Conservation (phyloP, 1,284 basidiomycete species). For the Sporisorium graminicola region DNA sequence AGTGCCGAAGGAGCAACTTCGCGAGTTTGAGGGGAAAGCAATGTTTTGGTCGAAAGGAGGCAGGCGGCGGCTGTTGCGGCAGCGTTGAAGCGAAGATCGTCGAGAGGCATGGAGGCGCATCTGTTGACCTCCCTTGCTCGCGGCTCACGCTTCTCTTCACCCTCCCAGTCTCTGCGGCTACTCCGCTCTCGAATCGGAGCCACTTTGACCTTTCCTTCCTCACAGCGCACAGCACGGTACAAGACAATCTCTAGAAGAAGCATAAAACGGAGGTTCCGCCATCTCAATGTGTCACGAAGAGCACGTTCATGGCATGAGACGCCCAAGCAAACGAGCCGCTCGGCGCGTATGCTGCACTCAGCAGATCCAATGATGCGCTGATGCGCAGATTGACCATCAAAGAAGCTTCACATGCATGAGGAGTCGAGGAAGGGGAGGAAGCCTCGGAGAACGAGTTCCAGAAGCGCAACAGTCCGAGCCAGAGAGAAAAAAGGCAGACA, state of each 20-base stretch:
- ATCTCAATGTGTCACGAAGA: constrained; percentile 11
- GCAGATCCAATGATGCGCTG: constrained; percentile 19
- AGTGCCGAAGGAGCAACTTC: background rate
- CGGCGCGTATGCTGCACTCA: constrained; percentile 8
- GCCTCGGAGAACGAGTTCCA: background rate
- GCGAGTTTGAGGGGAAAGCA: background rate
- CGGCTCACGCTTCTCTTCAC: background rate
- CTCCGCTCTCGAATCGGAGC: background rate
- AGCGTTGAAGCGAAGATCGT: constrained; percentile 9
- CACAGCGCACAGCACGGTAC: background rate
- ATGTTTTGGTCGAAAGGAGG: constrained; percentile 13
- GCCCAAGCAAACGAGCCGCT: background rate
- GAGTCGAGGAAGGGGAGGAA: background rate
- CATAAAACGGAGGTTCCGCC: background rate
- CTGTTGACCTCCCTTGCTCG: background rate
- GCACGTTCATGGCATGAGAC: constrained; percentile 6
- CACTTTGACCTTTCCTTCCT: background rate
- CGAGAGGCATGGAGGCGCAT: background rate
- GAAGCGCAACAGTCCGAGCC: background rate
- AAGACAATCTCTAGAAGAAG: background rate
- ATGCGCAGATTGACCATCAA: constrained; percentile 8
- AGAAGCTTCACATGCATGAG: constrained; percentile 3
- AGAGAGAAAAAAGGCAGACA: background rate
- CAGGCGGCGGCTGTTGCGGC: constrained; percentile 16
- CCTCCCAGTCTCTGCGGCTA: background rate